Evolutionary conservation across 192 early-diverging fungal species (phyloP).

Genomic region (Linnemannia elongata): DNA sequence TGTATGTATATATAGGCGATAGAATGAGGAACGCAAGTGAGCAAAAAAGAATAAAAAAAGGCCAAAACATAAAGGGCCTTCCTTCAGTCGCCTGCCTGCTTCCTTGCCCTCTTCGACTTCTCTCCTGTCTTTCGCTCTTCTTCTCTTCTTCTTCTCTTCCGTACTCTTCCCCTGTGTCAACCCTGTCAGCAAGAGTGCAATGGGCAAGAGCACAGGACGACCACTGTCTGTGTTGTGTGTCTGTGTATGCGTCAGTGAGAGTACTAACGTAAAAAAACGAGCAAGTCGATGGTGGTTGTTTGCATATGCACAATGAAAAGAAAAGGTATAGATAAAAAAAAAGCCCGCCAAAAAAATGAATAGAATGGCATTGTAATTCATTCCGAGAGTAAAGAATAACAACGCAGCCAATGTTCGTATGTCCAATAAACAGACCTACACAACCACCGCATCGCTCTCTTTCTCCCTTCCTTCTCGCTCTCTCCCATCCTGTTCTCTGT

Average conservation of each 20-base stretch:
- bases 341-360: slow-evolving; percentile 7
- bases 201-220: neutral
- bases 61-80: neutral
- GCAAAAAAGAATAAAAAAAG: neutral
- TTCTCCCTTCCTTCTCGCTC: neutral
- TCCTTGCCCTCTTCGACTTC: neutral
- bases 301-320: neutral
- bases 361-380: neutral
- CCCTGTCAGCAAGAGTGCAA: neutral
- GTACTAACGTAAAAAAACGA: neutral
- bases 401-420: neutral
- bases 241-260: neutral
- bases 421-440: neutral
- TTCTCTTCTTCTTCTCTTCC: neutral
- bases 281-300: neutral
- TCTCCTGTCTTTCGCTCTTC: neutral
- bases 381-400: neutral
- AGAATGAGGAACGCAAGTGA: neutral
- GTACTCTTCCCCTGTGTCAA: neutral
- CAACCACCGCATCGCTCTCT: neutral
- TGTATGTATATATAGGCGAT: neutral
- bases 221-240: neutral
- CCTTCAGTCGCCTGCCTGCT: neutral
- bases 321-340: neutral
- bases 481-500: neutral